These are phyloP conservation scores for Xenoacremonium recifei DNA, from an alignment of 2,329 filamentous ascomycete species.

Conservation along the genomic window DNA sequence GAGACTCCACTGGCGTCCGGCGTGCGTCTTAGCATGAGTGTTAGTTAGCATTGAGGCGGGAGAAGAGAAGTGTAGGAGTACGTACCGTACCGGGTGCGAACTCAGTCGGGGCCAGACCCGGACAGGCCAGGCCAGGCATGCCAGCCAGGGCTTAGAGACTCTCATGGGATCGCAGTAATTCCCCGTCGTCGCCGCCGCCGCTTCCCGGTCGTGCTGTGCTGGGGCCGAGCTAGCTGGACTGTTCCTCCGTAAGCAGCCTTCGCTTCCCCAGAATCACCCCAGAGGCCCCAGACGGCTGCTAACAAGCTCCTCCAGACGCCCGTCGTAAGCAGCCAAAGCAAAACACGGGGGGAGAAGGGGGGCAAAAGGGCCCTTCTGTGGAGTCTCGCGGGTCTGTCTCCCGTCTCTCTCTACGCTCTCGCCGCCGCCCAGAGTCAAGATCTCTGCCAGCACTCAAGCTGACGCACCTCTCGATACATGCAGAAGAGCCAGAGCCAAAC, in stretches of 20 bases:
- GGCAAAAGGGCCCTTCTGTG: neutral
- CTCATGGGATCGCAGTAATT: neutral
- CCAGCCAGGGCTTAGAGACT: neutral
- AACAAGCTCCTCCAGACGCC: too few species aligned
- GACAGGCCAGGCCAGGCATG: too few species aligned
- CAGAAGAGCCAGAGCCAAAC: neutral
- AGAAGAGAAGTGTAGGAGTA: neutral
- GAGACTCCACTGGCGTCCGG: neutral
- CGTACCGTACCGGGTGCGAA: too few species aligned
- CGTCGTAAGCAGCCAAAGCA: too few species aligned
- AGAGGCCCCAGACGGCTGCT: neutral
- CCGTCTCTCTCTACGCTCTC: neutral
- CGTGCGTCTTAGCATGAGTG: too few species aligned
- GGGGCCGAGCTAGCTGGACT: neutral
- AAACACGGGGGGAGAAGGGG: too few species aligned
- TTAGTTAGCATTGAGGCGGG: neutral
- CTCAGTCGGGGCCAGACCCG: too few species aligned
- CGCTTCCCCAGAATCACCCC: neutral
- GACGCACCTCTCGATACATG: neutral
- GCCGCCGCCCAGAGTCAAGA: neutral
- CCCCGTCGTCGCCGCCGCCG: too few species aligned
- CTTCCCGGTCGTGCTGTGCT: too few species aligned
- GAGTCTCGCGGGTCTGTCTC: neutral
- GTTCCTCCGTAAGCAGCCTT: neutral
- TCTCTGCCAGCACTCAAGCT: neutral